phyloP scores from a whole-genome alignment of 2,329 filamentous ascomycete species.

The Balansia obtecta region DNA sequence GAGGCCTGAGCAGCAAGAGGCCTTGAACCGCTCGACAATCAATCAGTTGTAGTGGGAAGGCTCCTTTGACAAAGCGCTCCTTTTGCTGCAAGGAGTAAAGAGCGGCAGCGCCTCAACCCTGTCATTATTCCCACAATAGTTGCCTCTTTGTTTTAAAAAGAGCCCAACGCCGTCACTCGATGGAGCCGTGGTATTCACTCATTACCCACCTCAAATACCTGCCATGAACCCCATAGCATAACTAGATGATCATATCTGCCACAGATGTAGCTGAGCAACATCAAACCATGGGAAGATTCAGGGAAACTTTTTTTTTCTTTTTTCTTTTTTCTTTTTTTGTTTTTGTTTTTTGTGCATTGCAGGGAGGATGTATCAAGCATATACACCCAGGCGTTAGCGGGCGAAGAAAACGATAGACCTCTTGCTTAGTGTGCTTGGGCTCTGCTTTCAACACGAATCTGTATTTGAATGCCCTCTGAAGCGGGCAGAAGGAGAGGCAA shows the following conservation, averaged over 20 bases:
- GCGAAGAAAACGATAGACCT: conserved; percentile 6
- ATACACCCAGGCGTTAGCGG: conserved; percentile 7
- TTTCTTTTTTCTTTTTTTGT: too few relatives aligned
- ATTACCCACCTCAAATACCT: background rate
- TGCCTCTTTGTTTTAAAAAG: background rate
- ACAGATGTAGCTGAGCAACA: background rate
- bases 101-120: background rate
- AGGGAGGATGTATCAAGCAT: conserved; percentile 5
- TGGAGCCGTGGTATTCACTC: background rate
- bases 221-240: background rate
- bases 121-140: background rate
- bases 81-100: background rate
- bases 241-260: background rate
- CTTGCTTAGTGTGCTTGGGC: conserved; percentile 3
- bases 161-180: background rate
- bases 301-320: too few relatives aligned
- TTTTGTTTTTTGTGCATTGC: background rate
- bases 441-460: background rate
- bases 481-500: background rate
- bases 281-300: background rate
- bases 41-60: conserved; percentile 23
- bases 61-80: background rate
- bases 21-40: conserved; percentile 69
- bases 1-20: conserved; percentile 79
- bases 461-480: background rate